Evolutionary conservation across 176 grass and related monocot genomes (phyloP), one percentile per base, ranked within the genome.

Genomic region (Coix lacrymajobi): DNA sequence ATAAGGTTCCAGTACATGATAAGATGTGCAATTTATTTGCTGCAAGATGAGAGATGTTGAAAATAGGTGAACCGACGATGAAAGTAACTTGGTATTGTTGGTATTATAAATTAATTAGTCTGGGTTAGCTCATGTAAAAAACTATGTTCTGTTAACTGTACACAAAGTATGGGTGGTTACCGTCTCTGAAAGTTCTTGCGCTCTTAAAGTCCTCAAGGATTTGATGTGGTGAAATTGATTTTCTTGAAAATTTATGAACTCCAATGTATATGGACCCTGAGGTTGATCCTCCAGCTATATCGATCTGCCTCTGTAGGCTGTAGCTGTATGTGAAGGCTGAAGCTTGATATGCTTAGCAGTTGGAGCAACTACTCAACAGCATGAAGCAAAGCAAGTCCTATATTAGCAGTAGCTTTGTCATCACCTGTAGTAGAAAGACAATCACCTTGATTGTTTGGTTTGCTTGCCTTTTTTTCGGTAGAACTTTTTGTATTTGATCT

Each of bases 41-140:
- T 17, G 45, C 45, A 4, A 48, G 4, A 48, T 17, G 4, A 49
- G 45, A 49, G 45, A 49, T 49, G 15, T 49, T 89, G 69, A 69
- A 31, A 69, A 73, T 62, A 84, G 62, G 38, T 79, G 48, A 69
- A 62, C 87, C 14, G 80, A 81, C 51, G 0, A 54, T 37, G 77
- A 61, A 81, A 54, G 37, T 61, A 79, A 84, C 30, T 80, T 43
- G 22, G 31, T 80, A 32, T 39, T 39, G 79, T 82, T 61, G 39
- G 36, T 13, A 64, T 25, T 8, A 13, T 25, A 54, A 73, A 58
- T 4, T 68, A 60, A 58, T 66, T 49, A 49, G 15, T 49, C 45
- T 15, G 26, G 33, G 64, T 73, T 84, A 39, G 60, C 65, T 80
- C 69, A 33, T 69, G 20, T 67, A 32, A 48, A 13, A 4, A 34